These are phyloP conservation scores for Exophiala sp. DNA, from an alignment of 2,329 filamentous ascomycete species.

Conservation along the genomic window DNA sequence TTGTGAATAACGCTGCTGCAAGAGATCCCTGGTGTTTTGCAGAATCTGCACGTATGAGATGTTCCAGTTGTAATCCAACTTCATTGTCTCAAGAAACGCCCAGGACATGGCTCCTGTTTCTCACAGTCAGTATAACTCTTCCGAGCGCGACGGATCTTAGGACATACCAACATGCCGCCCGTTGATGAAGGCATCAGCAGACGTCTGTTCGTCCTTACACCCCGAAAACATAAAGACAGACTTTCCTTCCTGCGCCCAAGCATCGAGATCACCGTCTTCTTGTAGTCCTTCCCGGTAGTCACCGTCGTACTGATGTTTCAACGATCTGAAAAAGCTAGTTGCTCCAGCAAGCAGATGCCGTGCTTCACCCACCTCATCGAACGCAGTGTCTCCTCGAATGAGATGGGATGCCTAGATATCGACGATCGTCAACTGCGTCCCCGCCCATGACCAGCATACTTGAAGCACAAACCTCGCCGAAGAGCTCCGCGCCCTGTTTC, in stretches of 20 bases:
- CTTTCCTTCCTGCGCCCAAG: slow-evolving; percentile 46
- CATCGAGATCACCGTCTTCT: slow-evolving; percentile 41
- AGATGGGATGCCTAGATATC: slow-evolving; percentile 31
- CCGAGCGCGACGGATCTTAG: slow-evolving; percentile 9
- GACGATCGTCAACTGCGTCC: not conserved
- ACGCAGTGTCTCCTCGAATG: slow-evolving; percentile 48
- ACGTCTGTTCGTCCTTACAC: slow-evolving; percentile 51
- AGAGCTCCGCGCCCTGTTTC: slow-evolving; percentile 49
- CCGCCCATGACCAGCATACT: not conserved
- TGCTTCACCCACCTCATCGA: slow-evolving; percentile 46
- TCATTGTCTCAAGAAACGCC: slow-evolving; percentile 28
- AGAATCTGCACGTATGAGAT: slow-evolving; percentile 29
- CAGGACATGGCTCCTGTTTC: slow-evolving; percentile 25
- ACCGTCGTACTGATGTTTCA: slow-evolving; percentile 42
- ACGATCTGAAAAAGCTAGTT: slow-evolving; percentile 48
- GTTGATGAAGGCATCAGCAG: slow-evolving; percentile 47
- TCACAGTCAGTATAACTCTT: not conserved
- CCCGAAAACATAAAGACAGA: slow-evolving; percentile 52
- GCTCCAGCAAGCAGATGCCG: slow-evolving; percentile 53
- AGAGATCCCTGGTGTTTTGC: slow-evolving; percentile 30
- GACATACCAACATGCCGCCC: slow-evolving; percentile 35
- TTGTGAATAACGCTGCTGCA: slow-evolving; percentile 31
- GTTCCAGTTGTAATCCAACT: slow-evolving; percentile 24
- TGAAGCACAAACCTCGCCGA: slow-evolving; percentile 44
- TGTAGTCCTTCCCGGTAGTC: slow-evolving; percentile 43